Evolutionary conservation across 331 rosid species (phyloP), one percentile per base, ranked within the genome.

Genomic region (Acacia pycnantha): DNA sequence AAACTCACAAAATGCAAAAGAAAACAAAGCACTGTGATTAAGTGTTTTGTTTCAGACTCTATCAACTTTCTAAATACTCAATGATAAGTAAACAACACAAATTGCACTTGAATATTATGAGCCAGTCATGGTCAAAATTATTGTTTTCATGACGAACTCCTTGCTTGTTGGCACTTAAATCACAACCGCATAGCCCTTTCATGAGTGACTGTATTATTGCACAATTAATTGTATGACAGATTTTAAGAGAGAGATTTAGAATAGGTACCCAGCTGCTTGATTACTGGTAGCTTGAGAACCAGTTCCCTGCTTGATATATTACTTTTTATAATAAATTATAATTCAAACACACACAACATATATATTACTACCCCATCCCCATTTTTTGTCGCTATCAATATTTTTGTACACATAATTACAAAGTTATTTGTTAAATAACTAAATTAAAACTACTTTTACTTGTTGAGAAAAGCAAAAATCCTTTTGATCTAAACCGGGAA

Each of bases 191-290:
- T 48, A 14, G 65, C 19, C 44, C 24, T 44, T 76, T 48, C 6
- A 37, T 15, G 10, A 62, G 21, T 0, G 37, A 26, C 35, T 27
- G 35, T 11, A 59, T 8, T 40, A 37, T 41, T 19, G 15, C 33
- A 35, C 47, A 0, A 66, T n/a, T 61, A 61, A 64, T 22, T 50
- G 16, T n/a, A 54, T 12, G 27, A 69, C 54, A 43, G 22, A 37
- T 65, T 79, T 53, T 26, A 54, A 54, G 61, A 54, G 58, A 77
- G 51, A 75, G 61, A 73, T 50, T 35, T 53, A 56, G 41, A 88
- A 29, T 14, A 35, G 81, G 66, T 70, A 88, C 88, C 88, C 50
- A n/a, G n/a, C n/a, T 84, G 35, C 76, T 80, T 29, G 75, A 80
- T 35, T 78, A 72, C 65, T 61, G 75, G 65, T 76, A 29, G 31